phyloP scores from a whole-genome alignment of 2,329 filamentous ascomycete species.

The Colletotrichum cordylinicola region DNA sequence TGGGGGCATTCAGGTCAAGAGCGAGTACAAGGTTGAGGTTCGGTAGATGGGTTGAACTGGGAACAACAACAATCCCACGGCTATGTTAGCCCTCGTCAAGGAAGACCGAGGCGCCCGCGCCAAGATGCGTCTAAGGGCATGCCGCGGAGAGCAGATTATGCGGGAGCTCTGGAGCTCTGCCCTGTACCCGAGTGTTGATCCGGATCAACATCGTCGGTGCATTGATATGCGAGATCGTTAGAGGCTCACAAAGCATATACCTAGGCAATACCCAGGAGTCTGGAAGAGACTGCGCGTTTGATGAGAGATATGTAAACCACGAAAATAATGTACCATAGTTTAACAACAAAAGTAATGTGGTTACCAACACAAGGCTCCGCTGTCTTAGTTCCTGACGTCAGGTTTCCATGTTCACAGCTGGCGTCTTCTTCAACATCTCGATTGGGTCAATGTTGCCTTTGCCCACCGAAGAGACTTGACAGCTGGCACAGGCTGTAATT shows the following conservation, averaged over 20 bases:
- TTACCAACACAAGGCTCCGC: background rate
- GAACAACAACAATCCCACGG: background rate
- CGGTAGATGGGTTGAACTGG: background rate
- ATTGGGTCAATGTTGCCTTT: background rate
- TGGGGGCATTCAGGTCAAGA: constrained; percentile 2
- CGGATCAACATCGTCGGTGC: background rate
- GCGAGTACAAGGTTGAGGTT: constrained; percentile 11
- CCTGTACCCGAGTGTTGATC: background rate
- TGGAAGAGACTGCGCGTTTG: background rate
- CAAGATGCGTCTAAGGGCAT: background rate
- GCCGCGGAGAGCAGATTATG: background rate
- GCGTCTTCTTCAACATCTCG: background rate
- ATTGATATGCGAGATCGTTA: background rate
- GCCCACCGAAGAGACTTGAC: background rate
- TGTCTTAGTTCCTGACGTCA: background rate
- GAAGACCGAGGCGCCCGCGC: background rate
- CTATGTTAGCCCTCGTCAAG: background rate
- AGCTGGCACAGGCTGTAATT: background rate
- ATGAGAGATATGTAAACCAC: background rate
- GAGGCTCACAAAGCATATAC: background rate
- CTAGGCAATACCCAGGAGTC: background rate
- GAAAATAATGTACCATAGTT: background rate
- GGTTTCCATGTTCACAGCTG: background rate
- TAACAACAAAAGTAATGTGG: background rate
- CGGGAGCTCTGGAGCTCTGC: background rate